Evolutionary conservation across 306 rosid species (phyloP).

Genomic region (Biancaea sappan): DNA sequence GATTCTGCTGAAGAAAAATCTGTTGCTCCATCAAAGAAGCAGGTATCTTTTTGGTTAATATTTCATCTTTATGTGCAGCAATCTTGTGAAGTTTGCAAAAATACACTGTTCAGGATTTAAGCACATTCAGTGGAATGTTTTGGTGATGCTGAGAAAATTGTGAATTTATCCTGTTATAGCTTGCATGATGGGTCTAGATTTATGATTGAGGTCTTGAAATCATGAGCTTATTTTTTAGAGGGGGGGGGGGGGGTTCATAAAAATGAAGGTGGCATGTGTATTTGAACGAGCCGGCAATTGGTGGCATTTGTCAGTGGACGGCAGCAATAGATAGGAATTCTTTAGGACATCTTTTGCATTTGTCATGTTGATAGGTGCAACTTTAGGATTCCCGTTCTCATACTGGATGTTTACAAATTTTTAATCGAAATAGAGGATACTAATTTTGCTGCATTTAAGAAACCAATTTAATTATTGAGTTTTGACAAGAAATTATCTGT

Average conservation of each 20-base stretch:
- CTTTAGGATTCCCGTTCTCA: too few species aligned
- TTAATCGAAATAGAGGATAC: too few species aligned
- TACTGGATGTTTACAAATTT: too few species aligned
- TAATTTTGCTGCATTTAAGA: too few species aligned
- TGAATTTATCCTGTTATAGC: background rate
- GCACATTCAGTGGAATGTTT: background rate
- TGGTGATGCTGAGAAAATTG: background rate
- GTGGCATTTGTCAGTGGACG: background rate
- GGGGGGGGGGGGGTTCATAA: background rate
- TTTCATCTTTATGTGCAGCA: conserved; percentile 12
- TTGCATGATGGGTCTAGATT: background rate
- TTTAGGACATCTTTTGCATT: background rate
- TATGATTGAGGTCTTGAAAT: background rate
- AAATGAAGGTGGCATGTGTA: background rate
- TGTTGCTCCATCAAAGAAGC: conserved; percentile 61
- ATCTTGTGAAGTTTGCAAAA: conserved; percentile 20
- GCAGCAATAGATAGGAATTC: background rate
- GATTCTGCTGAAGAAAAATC: conserved; percentile 51
- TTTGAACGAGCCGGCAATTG: background rate
- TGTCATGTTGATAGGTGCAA: background rate
- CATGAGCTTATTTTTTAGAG: background rate
- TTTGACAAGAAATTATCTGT: background rate
- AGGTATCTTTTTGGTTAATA: conserved; percentile 44
- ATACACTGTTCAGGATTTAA: conserved; percentile 8
- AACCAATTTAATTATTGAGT: background rate